phyloP scores from a whole-genome alignment of 257 asterid genomes.

The Ocimum tenuiflorum region DNA sequence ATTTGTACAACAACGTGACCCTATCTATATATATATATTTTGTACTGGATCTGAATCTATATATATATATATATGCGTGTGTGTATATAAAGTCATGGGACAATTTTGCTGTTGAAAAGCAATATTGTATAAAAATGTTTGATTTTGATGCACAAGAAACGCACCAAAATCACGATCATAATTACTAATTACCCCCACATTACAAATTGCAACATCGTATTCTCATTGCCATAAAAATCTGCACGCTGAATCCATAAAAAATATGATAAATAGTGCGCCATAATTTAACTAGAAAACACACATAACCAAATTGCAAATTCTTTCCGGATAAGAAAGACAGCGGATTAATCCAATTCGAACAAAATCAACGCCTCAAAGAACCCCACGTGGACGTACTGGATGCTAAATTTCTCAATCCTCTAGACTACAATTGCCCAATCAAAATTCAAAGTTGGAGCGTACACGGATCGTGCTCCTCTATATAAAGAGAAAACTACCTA shows the following conservation, averaged over 20 bases:
- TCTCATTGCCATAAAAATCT: conserved; percentile 6
- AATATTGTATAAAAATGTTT: not conserved
- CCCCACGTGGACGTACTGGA: conserved; percentile 34
- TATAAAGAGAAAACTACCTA: conserved; percentile 21
- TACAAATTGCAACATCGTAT: conserved; percentile 13
- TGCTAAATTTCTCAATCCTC: conserved; percentile 25
- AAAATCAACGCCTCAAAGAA: not conserved
- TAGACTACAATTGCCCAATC: conserved; percentile 29
- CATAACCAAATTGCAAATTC: not conserved
- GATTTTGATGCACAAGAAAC: conserved; percentile 4
- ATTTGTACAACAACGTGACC: too few species aligned
- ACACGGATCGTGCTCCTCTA: conserved; percentile 24
- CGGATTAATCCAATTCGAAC: conserved; percentile 28
- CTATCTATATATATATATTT: too few species aligned
- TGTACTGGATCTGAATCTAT: too few species aligned
- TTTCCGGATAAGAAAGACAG: conserved; percentile 27
- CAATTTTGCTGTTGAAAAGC: too few species aligned
- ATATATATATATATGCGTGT: too few species aligned
- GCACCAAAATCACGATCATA: conserved; percentile 8
- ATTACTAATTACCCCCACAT: conserved; percentile 28
- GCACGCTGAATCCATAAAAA: conserved; percentile 6
- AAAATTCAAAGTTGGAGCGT: not conserved
- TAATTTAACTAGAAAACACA: conserved; percentile 41
- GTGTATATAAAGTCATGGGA: too few species aligned
- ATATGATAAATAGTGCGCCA: not conserved